These are phyloP conservation scores for Trichoderma guizhouense DNA, from an alignment of 2,329 filamentous ascomycete genomes.

Conservation along the genomic window DNA sequence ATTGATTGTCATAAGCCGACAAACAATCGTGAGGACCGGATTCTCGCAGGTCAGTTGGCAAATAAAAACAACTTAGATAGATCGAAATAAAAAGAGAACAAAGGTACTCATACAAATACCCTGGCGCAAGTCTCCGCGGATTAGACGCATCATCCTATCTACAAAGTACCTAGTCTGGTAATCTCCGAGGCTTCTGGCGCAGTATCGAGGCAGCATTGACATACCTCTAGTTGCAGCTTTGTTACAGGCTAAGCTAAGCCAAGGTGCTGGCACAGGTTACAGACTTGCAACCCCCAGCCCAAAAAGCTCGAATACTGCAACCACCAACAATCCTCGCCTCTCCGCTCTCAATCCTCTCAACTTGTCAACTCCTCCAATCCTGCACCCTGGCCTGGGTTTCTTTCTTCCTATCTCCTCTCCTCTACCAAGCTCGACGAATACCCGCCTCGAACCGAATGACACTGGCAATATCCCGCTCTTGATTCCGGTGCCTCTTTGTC, in stretches of 20 bases:
- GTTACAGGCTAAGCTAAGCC: background rate
- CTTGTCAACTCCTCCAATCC: background rate
- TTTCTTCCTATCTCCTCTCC: background rate
- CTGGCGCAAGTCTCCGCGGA: background rate
- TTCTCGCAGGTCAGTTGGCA: background rate
- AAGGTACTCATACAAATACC: background rate
- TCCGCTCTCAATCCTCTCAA: background rate
- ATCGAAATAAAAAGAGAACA: background rate
- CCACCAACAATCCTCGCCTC: background rate
- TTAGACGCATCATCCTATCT: background rate
- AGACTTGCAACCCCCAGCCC: constrained; percentile 4
- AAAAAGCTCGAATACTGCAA: background rate
- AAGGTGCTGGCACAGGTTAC: background rate
- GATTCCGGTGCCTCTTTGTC: background rate
- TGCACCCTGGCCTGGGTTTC: background rate
- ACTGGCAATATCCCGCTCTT: background rate
- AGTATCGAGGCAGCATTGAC: background rate
- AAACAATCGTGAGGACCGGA: background rate
- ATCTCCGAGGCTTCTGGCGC: background rate
- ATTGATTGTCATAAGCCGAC: background rate
- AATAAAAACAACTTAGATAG: background rate
- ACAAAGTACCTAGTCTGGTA: background rate
- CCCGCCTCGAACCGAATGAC: background rate
- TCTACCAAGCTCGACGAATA: background rate
- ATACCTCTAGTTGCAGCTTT: background rate